Evolutionary conservation across 495 filamentous ascomycete genomes (phyloP), one percentile per base, ranked within the genome.

Genomic region (Cercophora newfieldiana): DNA sequence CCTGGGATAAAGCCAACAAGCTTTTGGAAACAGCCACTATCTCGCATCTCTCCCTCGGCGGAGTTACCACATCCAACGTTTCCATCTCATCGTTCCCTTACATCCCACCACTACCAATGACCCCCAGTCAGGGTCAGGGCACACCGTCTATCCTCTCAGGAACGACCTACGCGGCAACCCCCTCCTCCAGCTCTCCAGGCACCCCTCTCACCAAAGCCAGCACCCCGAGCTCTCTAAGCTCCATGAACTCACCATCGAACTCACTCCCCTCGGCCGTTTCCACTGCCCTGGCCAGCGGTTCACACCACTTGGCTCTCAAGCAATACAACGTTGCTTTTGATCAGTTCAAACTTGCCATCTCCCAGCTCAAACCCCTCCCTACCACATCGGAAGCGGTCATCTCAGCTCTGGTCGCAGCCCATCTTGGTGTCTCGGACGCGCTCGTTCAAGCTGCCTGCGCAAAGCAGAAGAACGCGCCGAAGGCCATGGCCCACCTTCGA

Each of bases 401-500:
- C 7, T 24, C 29, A 5, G n/a, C 33, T 5, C 33, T 60, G 7
- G 57, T 60, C 5, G 22, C 57, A 21, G 21, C 57, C 4, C 29
- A 60, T 24, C 57, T 60, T 14, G 57, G 57, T 18, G 3, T 60
- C 28, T 29, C 29, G 18, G 57, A 60, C 7, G 57, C 57, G 8
- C 57, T 60, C 12, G 24, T 60, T 19, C 57, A 60, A 37, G 57
- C 57, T 6, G 57, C 57, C 16, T 25, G 19, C 2, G 31, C 33
- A 28, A 60, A 60, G 30, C 57, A 59, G 30, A 44, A 1, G 57
- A 47, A 59, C 22, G 16, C 22, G n/a, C 14, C 29, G 14, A 59
- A 59, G 33, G 57, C 57, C 7, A 59, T 59, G 57, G 29, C 57
- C 5, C 57, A 59, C 22, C 30, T 59, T 8, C 29, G 33, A 31